These are phyloP conservation scores for Canna indica DNA, from an alignment of 176 grass and related monocot species.

Conservation along the genomic window DNA sequence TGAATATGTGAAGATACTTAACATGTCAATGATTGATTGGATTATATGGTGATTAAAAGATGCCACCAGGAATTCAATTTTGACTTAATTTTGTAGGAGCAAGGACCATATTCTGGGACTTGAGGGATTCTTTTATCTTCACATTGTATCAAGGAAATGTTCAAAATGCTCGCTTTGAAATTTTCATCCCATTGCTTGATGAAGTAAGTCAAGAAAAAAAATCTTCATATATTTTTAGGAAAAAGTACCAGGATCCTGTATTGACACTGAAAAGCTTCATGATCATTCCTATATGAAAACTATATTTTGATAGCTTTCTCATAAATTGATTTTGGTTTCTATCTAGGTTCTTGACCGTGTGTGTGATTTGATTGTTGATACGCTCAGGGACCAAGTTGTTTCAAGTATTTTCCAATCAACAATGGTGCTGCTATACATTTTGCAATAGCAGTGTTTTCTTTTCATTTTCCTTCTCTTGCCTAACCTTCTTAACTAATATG, in stretches of 20 bases:
- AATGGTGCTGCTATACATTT: slow-evolving; percentile 44
- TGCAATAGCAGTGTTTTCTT: slow-evolving; percentile 10
- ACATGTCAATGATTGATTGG: not conserved
- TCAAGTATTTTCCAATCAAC: slow-evolving; percentile 66
- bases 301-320: not conserved
- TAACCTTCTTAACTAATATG: slow-evolving; percentile 19
- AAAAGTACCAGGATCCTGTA: slow-evolving; percentile 16
- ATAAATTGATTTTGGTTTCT: slow-evolving; percentile 17
- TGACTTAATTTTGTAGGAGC: slow-evolving; percentile 38
- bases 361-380: slow-evolving; percentile 74
- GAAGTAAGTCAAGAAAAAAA: slow-evolving; percentile 40
- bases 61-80: slow-evolving; percentile 13
- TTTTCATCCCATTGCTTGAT: slow-evolving; percentile 63
- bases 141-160: slow-evolving; percentile 61
- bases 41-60: slow-evolving; percentile 16
- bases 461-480: slow-evolving; percentile 17
- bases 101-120: slow-evolving; percentile 76
- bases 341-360: slow-evolving; percentile 64
- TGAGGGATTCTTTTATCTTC: slow-evolving; percentile 62
- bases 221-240: slow-evolving; percentile 9
- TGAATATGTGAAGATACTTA: not conserved
- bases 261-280: not conserved
- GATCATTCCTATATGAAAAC: not conserved
- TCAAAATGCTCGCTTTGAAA: slow-evolving; percentile 56
- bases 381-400: slow-evolving; percentile 75